Evolutionary conservation across 2,329 filamentous ascomycete species (phyloP), one percentile per base, ranked within the genome.

Genomic region (Penicillium janthinellum): DNA sequence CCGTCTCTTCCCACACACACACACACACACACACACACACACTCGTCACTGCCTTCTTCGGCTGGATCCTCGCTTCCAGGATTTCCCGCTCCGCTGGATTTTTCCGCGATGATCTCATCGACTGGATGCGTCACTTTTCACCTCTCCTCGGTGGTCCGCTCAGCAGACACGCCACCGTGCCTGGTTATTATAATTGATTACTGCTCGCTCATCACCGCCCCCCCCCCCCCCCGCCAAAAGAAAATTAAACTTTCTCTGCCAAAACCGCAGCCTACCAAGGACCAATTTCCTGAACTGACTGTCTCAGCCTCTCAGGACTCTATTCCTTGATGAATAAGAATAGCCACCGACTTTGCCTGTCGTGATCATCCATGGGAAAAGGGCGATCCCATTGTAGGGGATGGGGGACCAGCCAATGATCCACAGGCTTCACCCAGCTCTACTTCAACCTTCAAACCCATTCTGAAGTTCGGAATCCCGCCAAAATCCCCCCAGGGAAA

Each of bases 101-200:
- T 8, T 42, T 50, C 61, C 45, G 35, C 45, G 17, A 61, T 63
- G 61, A 63, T 63, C 59, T 63, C 61, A 63, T 61, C 38, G 48
- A 61, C 48, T 20, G n/a, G 41, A 55, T 55, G 52, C 52, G 52
- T 55, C 41, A 47, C 52, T 37, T 25, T 48, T 38, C 7, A 34
- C 14, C 42, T 20, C 22, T 45, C 5, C 11, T 44, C 41, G 12
- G 41, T 25, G 8, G 20, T 44, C 41, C 41, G 41, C 42, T 15
- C 15, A 11, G 45, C 45, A 20, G 45, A 49, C 17, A 51, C 49
- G 49, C 49, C 49, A 51, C 49, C 49, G 35, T 51, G 15, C 49
- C 49, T 39, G 49, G 35, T 10, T 10, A 15, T n/a, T 49, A 15
- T 4, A n/a, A 17, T 22, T 31, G 6, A 31, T 31, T 31, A 31